phyloP scores from a whole-genome alignment of 345 rosid species.

The Eucalyptus grandis region DNA sequence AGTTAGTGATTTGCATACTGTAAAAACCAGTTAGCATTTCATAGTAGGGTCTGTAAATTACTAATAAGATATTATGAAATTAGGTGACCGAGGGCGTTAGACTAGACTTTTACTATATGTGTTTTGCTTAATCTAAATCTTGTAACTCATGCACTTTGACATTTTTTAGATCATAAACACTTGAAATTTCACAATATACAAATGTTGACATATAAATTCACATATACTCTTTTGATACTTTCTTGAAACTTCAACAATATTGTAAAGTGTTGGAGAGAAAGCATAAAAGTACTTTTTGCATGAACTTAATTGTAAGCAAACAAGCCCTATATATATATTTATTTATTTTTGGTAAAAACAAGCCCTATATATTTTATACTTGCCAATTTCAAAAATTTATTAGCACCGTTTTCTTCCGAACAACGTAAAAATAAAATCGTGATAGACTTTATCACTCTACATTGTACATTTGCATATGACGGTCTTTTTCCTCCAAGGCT shows the following conservation, averaged over 20 bases:
- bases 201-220: background rate
- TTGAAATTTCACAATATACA: background rate
- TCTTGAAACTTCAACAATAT: background rate
- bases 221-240: background rate
- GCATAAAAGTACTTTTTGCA: background rate
- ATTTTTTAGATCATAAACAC: background rate
- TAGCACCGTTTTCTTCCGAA: background rate
- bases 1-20: background rate
- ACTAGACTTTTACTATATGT: background rate
- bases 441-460: background rate
- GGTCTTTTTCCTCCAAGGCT: background rate
- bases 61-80: too few species aligned
- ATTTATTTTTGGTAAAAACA: too few species aligned
- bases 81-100: background rate
- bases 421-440: background rate
- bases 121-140: background rate
- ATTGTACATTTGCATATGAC: background rate
- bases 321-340: background rate
- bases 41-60: background rate
- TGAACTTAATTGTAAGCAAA: background rate
- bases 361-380: background rate
- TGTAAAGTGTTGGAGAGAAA: background rate
- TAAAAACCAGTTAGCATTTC: too few species aligned
- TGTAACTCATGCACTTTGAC: background rate
- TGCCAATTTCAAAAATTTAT: background rate